Conservation (phyloP, 495 filamentous ascomycete genomes). For the Penicillium turbatum region DNA sequence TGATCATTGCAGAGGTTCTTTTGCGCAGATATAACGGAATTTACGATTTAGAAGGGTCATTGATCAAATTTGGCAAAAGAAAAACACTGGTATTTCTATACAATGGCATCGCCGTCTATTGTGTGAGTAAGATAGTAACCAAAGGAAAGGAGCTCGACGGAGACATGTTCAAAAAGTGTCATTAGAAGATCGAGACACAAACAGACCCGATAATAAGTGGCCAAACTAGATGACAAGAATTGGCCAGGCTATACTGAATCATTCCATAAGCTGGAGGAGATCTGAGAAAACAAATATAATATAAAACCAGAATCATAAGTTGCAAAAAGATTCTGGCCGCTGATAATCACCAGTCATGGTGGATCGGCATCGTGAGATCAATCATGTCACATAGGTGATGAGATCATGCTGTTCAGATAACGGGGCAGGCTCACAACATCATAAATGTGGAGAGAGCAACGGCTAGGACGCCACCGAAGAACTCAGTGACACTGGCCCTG, state of each 20-base stretch:
- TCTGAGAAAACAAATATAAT: background rate
- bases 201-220: background rate
- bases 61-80: too few species aligned
- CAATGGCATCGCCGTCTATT: too few species aligned
- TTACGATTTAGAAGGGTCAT: too few species aligned
- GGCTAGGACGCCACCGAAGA: conserved; percentile 8
- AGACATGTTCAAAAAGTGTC: too few species aligned
- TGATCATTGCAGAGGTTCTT: too few species aligned
- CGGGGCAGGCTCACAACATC: conserved; percentile 5
- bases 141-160: too few species aligned
- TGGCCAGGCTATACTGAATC: conserved; percentile 8
- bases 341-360: background rate
- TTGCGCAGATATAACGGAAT: too few species aligned
- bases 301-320: conserved; percentile 3
- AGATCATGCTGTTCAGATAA: conserved; percentile 4
- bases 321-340: background rate
- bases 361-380: conserved; percentile 13
- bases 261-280: background rate
- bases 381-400: background rate
- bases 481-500: background rate
- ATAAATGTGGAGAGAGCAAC: conserved; percentile 11
- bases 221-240: conserved; percentile 7
- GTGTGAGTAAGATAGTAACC: too few species aligned
- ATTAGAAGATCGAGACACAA: too few species aligned
- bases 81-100: too few species aligned